Evolutionary conservation across 331 rosid genomes (phyloP).

Genomic region (Prunus yedoensis): DNA sequence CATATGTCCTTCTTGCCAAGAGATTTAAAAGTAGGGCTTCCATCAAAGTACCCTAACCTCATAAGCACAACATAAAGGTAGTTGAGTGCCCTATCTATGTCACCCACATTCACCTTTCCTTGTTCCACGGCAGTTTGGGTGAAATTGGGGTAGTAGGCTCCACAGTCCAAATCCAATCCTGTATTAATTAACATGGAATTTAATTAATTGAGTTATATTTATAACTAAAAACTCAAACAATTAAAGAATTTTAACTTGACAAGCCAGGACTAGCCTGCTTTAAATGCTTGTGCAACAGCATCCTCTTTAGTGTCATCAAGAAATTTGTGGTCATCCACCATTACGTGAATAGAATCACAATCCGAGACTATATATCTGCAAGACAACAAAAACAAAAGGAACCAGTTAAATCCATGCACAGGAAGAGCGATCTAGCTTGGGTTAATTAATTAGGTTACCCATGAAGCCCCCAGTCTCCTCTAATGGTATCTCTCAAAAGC

Average conservation of each 20-base stretch:
- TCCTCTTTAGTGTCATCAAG: slow-evolving; percentile 6
- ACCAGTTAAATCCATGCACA: not conserved
- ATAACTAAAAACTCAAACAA: not conserved
- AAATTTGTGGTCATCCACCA: slow-evolving; percentile 20
- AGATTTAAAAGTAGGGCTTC: not conserved
- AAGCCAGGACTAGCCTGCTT: slow-evolving; percentile 7
- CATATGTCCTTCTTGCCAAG: slow-evolving; percentile 27
- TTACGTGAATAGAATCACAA: slow-evolving; percentile 24
- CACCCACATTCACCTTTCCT: not conserved
- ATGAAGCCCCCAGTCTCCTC: slow-evolving; percentile 21
- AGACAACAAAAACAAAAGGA: not conserved
- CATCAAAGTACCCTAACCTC: slow-evolving; percentile 26
- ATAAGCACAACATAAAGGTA: slow-evolving; percentile 18
- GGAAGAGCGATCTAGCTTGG: no score
- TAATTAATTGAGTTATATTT: not conserved
- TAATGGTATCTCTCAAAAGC: slow-evolving; percentile 16
- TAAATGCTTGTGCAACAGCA: slow-evolving; percentile 23
- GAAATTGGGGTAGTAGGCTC: not conserved
- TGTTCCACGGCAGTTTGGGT: not conserved
- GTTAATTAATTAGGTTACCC: not conserved
- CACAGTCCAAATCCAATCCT: slow-evolving; percentile 22
- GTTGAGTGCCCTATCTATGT: slow-evolving; percentile 5
- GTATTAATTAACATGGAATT: not conserved
- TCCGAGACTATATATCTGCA: slow-evolving; percentile 26
- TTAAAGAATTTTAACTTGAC: not conserved